Evolutionary conservation across 139 green algal species (phyloP).

Genomic region (Yamagishiella unicocca): DNA sequence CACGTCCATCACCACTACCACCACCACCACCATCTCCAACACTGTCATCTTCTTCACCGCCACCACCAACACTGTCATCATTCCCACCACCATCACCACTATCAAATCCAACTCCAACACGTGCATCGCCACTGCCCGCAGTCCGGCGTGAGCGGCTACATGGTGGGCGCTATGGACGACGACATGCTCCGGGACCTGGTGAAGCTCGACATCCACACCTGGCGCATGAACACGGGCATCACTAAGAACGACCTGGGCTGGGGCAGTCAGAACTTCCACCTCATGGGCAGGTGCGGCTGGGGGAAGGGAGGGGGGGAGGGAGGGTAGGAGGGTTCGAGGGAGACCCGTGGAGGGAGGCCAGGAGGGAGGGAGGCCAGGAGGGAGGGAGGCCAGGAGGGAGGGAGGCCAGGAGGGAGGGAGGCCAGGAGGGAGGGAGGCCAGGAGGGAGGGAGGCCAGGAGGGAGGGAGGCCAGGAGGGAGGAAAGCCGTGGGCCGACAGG

Average conservation of each 20-base stretch:
- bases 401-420: too few relatives aligned
- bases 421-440: too few relatives aligned
- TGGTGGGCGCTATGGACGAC: conserved; percentile 91
- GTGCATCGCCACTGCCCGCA: neutral
- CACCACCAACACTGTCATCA: too few relatives aligned
- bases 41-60: too few relatives aligned
- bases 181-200: conserved; percentile 78
- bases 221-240: conserved; percentile 64
- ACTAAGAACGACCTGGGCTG: conserved; percentile 62
- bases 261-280: conserved; percentile 63
- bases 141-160: conserved; percentile 56
- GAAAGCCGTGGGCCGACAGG: too few relatives aligned
- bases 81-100: too few relatives aligned
- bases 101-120: too few relatives aligned
- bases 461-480: too few relatives aligned
- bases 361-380: neutral
- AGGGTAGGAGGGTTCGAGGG: neutral
- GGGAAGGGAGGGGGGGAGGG: neutral
- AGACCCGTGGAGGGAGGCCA: neutral
- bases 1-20: too few relatives aligned
- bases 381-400: too few relatives aligned
- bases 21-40: too few relatives aligned
- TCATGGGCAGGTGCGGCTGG: conserved; percentile 55
- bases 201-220: conserved; percentile 35
- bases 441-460: too few relatives aligned